Evolutionary conservation across 345 rosid genomes (phyloP), one percentile per base, ranked within the genome.

Genomic region (Alliaria petiolata): DNA sequence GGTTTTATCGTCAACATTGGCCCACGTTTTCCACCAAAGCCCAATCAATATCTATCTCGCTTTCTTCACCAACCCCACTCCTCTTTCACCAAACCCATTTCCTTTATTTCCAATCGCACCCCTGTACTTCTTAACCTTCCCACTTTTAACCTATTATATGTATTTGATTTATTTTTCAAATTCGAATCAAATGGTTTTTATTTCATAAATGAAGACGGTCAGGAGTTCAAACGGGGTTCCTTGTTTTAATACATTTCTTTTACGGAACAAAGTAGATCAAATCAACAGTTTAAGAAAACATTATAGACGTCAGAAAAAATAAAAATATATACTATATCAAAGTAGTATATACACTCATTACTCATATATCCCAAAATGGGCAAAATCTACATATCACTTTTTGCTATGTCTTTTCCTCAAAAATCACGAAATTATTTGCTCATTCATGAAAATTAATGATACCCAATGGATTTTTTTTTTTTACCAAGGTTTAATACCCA

Each of bases 51-150:
- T 22, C 9, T 46, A 38, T 54, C 74, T 76, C 73, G 2, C 78
- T 67, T 40, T 69, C 70, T 70, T 77, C 72, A 77, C 80, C 80
- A 65, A 77, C 80, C 80, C 4, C 71, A 71, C 68, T 50, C 49
- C 11, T 30, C 25, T 59, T 71, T 70, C 72, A 70, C 76, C 80
- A 70, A 76, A 55, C 69, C 72, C 55, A 77, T 65, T 59, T 58
- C 45, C 47, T 58, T 40, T 64, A 64, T 38, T 76, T 63, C 25
- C 35, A 5, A n/a, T 26, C 16, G 0, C 16, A 43, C 54, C 72
- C 69, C 28, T 47, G 3, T 49, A 0, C 8, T 76, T 76, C 52
- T 31, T 4, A 76, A 8, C 2, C 54, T 62, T 46, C 14, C 3
- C 4, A 22, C 3, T 62, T 51, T 26, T 1, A 16, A 9, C 69